A percentile compares a stretch with the other conserved stretches of the same genome.
Conservation (phyloP, 345 rosid species). For the Raphanus sativus region DNA sequence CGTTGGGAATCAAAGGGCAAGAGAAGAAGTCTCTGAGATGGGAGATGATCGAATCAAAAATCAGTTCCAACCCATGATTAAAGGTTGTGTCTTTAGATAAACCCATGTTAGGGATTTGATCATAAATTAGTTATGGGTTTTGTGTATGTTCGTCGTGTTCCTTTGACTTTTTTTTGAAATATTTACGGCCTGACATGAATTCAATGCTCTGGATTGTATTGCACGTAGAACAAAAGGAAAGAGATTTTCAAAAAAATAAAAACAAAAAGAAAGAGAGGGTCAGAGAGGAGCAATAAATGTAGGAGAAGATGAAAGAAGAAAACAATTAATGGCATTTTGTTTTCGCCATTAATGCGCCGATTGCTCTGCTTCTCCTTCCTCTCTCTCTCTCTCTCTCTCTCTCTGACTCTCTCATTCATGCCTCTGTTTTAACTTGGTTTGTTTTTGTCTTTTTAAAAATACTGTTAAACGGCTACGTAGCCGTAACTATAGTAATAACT, state of each 20-base stretch:
- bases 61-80: conserved; percentile 24
- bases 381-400: conserved; percentile 22
- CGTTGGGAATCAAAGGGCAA: not conserved
- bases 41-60: not conserved
- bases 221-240: conserved; percentile 17
- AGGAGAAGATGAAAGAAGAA: conserved; percentile 49
- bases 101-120: conserved; percentile 18
- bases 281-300: conserved; percentile 44
- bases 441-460: not conserved
- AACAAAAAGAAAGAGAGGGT: conserved; percentile 25
- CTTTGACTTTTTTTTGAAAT: conserved; percentile 34
- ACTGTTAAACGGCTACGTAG: not conserved
- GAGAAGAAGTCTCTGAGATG: conserved; percentile 4
- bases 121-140: not conserved
- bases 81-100: conserved; percentile 10
- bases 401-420: conserved; percentile 29
- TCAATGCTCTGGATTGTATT: conserved; percentile 33
- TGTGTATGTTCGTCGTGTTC: conserved; percentile 24
- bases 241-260: no score
- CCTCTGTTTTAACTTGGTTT: conserved; percentile 12
- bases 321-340: conserved; percentile 51
- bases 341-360: conserved; percentile 59
- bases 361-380: conserved; percentile 39
- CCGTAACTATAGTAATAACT: not conserved
- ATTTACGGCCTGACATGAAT: conserved; percentile 39